Evolutionary conservation across 176 grass and related monocot genomes (phyloP).

Genomic region (Musa acuminata): DNA sequence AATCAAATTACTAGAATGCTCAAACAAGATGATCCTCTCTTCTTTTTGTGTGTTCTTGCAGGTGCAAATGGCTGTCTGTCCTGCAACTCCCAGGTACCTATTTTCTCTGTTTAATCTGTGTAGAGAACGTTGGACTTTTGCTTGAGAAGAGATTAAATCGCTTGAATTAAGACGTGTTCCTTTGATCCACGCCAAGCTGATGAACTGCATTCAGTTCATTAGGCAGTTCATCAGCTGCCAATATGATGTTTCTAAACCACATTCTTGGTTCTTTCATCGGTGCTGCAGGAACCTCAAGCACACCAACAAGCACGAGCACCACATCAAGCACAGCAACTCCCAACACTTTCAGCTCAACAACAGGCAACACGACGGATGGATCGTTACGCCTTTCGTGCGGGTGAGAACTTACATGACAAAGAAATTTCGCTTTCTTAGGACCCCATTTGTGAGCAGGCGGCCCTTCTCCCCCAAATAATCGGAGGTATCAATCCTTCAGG

Average conservation of each 20-base stretch:
- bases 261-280: not conserved
- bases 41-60: not conserved
- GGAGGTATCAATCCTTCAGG: constrained; percentile 2
- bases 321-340: not conserved
- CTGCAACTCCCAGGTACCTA: constrained; percentile 18
- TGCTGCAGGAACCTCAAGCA: constrained; percentile 13
- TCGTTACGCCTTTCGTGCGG: too few relatives aligned
- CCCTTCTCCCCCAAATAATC: not conserved
- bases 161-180: not conserved
- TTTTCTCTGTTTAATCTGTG: not conserved
- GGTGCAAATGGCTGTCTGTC: constrained; percentile 6
- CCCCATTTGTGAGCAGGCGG: too few relatives aligned
- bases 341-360: not conserved
- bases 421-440: not conserved
- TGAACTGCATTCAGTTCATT: not conserved
- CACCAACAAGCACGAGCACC: not conserved
- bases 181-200: not conserved
- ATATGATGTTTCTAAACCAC: too few relatives aligned
- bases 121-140: not conserved
- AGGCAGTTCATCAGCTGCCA: too few relatives aligned
- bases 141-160: not conserved
- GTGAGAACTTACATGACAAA: too few relatives aligned
- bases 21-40: not conserved
- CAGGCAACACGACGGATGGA: not conserved
- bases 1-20: not conserved